A percentile compares a stretch with the other conserved stretches of the same genome.
These are phyloP conservation scores for Globisporangium takayamanum DNA, from an alignment of 352 stramenopile species.

Conservation along the genomic window DNA sequence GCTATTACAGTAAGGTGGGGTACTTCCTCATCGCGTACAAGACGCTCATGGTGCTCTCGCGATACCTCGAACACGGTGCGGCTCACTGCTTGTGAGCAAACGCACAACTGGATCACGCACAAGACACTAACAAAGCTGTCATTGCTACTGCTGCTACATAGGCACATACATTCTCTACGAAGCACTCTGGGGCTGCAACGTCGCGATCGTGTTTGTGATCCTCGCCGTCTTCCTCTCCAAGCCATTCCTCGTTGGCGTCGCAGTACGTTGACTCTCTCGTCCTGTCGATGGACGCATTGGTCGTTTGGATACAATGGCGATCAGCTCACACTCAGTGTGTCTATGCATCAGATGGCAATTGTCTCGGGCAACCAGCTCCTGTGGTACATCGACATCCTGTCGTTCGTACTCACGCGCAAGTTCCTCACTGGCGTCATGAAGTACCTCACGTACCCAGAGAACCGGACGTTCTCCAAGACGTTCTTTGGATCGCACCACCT, in stretches of 20 bases:
- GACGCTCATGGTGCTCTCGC: slow-evolving; percentile 36
- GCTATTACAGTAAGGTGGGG: slow-evolving; percentile 29
- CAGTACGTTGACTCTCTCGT: slow-evolving; percentile 24
- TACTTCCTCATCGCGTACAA: slow-evolving; percentile 52
- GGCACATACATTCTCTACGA: slow-evolving; percentile 79
- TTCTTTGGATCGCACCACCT: slow-evolving; percentile 81
- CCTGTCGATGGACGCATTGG: not conserved
- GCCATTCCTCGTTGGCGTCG: slow-evolving; percentile 76
- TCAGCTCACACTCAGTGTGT: not conserved
- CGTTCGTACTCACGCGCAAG: slow-evolving; percentile 65
- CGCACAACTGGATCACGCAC: not conserved
- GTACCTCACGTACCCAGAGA: slow-evolving; percentile 85
- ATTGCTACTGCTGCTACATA: slow-evolving; percentile 3
- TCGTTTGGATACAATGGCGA: not conserved
- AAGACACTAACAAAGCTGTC: not conserved
- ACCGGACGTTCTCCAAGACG: slow-evolving; percentile 72
- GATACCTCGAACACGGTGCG: slow-evolving; percentile 57
- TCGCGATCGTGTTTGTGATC: slow-evolving; percentile 60
- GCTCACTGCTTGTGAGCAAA: not conserved
- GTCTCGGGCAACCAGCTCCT: slow-evolving; percentile 91
- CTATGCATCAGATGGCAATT: slow-evolving; percentile 66
- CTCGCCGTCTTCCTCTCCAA: slow-evolving; percentile 66
- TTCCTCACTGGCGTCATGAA: slow-evolving; percentile 88
- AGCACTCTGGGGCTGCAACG: slow-evolving; percentile 77
- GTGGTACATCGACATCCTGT: slow-evolving; percentile 88